Base-by-base conservation (phyloP, 2,329 filamentous ascomycete genomes). In the Xylaria sp. region DNA sequence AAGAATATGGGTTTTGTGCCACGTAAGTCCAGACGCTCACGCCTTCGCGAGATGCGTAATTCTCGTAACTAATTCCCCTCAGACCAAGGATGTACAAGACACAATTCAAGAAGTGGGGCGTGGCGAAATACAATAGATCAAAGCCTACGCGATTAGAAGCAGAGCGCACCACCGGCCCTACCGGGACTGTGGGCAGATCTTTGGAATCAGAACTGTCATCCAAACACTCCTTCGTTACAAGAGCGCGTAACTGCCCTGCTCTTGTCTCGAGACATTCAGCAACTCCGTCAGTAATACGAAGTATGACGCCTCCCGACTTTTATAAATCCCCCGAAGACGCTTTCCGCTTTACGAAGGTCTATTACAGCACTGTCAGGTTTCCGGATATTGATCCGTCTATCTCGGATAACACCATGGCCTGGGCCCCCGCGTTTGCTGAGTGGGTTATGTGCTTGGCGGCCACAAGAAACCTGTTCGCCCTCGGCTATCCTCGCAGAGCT, bases 101-200 rank as follows among this genome's bases (percentile, higher is more conserved):
- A 13, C 64, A 57, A 20, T 66, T 66, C 51, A 66, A 39, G 41
- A 66, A 66, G 57, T 66, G 64, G 64, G 57, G 57, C 15, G 13
- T 66, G 20, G 15, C 39, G 25, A 66, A 62, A 18, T 28, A 28
- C 28, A 49, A 66, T 41, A 48, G 12, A 28, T 10, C 20, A 8
- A 55, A 33, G 15, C 15, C 20, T 41, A 20, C 23, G 20, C 25
- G 7, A 2, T 5, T 23, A 5, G 12, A 51, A 41, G 18, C n/a
- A 39, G 8, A 3, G 6, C 12, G n/a, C 55, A 2, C 10, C 43
- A n/a, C 7, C n/a, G 12, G 8, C 8, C 13, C 23, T 7, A 48
- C 6, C 4, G 18, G 7, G 13, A n/a, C 12, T 46, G 36, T 23
- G 31, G 41, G 43, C 31, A 33, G 20, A n/a, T 18, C 31, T 39